Percentiles rank a stretch among this genome's conserved stretches.
phyloP scores from a whole-genome alignment of 2,329 filamentous ascomycete species.

The Eurotiales sp. region DNA sequence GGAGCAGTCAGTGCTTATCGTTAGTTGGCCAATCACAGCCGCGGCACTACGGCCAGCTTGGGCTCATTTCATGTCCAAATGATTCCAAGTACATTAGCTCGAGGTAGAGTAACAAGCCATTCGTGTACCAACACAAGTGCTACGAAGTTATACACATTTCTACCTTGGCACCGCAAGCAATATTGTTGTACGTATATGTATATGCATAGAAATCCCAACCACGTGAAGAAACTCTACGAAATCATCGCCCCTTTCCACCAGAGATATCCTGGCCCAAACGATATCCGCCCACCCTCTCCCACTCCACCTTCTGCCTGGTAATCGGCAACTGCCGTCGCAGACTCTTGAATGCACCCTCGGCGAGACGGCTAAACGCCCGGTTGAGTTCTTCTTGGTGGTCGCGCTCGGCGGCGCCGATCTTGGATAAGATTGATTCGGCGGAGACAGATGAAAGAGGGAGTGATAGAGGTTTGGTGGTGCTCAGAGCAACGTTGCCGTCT shows the following conservation, averaged over 20 bases:
- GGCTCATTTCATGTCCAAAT: too few relatives aligned
- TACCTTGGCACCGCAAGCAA: too few relatives aligned
- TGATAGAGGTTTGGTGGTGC: constrained; percentile 76
- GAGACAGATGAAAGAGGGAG: constrained; percentile 59
- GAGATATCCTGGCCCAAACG: constrained; percentile 76
- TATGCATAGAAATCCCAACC: constrained; percentile 3
- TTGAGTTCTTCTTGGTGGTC: constrained; percentile 97
- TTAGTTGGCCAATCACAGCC: too few relatives aligned
- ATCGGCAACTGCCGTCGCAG: constrained; percentile 89
- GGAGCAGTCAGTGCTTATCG: too few relatives aligned
- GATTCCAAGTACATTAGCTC: too few relatives aligned
- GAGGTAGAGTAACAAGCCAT: too few relatives aligned
- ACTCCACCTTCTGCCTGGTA: constrained; percentile 97
- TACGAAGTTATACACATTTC: background rate
- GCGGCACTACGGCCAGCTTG: too few relatives aligned
- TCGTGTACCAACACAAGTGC: background rate
- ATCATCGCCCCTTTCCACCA: constrained; percentile 52
- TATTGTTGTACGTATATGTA: too few relatives aligned
- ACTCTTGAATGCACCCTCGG: constrained; percentile 92
- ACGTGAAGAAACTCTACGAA: background rate
- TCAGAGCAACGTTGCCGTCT: constrained; percentile 91
- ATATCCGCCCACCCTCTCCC: constrained; percentile 97
- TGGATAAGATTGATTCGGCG: constrained; percentile 68
- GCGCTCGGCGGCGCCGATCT: constrained; percentile 76
- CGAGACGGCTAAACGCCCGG: constrained; percentile 78